These are phyloP conservation scores for Alternaria solani DNA, from an alignment of 2,329 filamentous ascomycete species.

Conservation along the genomic window DNA sequence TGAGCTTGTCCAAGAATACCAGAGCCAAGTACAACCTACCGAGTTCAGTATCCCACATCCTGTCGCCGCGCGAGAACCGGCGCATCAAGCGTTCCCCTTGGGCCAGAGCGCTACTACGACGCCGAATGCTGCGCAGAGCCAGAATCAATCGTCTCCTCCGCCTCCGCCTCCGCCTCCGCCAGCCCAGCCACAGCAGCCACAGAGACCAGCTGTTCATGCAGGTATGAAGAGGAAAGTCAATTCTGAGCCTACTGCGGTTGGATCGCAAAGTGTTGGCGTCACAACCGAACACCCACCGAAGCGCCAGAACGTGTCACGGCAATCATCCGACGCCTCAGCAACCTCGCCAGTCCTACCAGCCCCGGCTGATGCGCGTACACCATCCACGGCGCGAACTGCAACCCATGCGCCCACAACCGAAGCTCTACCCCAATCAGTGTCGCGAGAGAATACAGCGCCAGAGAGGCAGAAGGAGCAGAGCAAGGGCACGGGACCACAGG, in stretches of 20 bases:
- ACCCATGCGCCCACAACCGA: constrained; percentile 27
- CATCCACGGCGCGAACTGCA: constrained; percentile 31
- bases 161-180: background rate
- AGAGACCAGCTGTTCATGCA: constrained; percentile 33
- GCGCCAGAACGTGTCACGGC: constrained; percentile 43
- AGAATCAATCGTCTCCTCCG: constrained; percentile 36
- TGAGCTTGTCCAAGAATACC: constrained; percentile 52
- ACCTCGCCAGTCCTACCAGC: constrained; percentile 32
- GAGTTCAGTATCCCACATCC: constrained; percentile 53
- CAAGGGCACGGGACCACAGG: constrained; percentile 46
- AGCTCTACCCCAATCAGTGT: constrained; percentile 16
- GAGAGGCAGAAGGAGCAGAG: constrained; percentile 35
- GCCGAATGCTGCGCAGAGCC: constrained; percentile 25
- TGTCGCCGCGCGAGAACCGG: constrained; percentile 22
- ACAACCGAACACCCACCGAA: constrained; percentile 38
- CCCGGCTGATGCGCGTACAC: constrained; percentile 25
- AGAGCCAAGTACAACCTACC: constrained; percentile 33
- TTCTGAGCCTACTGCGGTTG: constrained; percentile 40
- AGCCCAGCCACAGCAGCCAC: constrained; percentile 33
- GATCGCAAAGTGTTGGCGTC: constrained; percentile 31
- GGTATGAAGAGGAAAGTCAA: constrained; percentile 50
- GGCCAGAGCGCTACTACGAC: constrained; percentile 19
- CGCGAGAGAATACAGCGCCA: constrained; percentile 25
- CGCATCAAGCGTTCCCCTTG: constrained; percentile 33
- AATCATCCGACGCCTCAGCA: constrained; percentile 42